Conservation (phyloP, 2,329 filamentous ascomycete genomes). For the Tricladium varicosporioides region DNA sequence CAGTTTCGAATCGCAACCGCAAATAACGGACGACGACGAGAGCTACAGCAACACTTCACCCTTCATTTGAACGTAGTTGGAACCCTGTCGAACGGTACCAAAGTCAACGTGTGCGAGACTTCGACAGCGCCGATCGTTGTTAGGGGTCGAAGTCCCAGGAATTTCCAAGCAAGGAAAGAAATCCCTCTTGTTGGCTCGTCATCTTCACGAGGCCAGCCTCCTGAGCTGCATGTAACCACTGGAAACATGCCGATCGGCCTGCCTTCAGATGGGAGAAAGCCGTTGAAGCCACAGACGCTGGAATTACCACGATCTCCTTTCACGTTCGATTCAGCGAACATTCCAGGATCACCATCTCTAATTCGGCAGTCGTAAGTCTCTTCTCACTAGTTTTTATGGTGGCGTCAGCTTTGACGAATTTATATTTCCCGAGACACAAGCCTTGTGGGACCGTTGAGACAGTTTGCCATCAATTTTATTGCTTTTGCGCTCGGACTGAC, state of each 20-base stretch:
- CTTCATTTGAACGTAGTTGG: constrained; percentile 83
- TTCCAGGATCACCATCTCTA: constrained; percentile 27
- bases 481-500: constrained; percentile 16
- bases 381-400: background rate
- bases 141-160: constrained; percentile 85
- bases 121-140: constrained; percentile 91
- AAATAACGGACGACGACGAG: constrained; percentile 92
- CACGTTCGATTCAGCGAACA: constrained; percentile 32
- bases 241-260: constrained; percentile 21
- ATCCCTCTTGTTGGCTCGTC: constrained; percentile 62
- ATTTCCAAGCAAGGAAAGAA: constrained; percentile 93
- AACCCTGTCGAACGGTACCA: constrained; percentile 78
- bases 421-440: background rate
- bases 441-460: background rate
- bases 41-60: constrained; percentile 94
- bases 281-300: constrained; percentile 24
- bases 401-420: background rate
- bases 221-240: constrained; percentile 31
- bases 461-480: background rate
- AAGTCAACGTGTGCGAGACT: constrained; percentile 78
- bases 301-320: constrained; percentile 33
- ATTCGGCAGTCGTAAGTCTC: constrained; percentile 32
- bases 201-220: constrained; percentile 33
- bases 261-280: constrained; percentile 21
- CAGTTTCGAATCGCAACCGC: constrained; percentile 94